Evolutionary conservation across 495 filamentous ascomycete species (phyloP).

Genomic region (Penicillium arizonense): DNA sequence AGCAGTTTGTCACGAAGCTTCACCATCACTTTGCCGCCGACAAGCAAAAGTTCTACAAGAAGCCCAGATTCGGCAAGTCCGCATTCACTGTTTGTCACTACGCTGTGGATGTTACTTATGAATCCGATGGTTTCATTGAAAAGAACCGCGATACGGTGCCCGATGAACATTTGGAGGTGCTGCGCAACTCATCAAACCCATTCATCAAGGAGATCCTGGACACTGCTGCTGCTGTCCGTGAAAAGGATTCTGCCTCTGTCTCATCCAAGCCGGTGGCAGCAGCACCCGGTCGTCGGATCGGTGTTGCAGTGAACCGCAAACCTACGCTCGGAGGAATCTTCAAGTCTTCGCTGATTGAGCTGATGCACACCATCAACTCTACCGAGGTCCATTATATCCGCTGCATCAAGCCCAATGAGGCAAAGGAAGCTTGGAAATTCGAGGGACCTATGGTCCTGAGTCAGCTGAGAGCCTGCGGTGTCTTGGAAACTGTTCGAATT

Average conservation of each 20-base stretch:
- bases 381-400: constrained; percentile 99
- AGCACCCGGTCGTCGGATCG: constrained; percentile 75
- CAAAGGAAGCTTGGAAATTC: constrained; percentile 95
- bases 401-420: constrained; percentile 99
- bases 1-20: constrained; percentile 95
- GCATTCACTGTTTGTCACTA: constrained; percentile 99
- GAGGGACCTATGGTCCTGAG: constrained; percentile 99
- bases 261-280: constrained; percentile 64
- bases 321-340: constrained; percentile 98
- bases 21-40: constrained; percentile 89
- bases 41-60: constrained; percentile 98
- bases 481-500: constrained; percentile 96
- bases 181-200: constrained; percentile 77
- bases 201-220: constrained; percentile 86
- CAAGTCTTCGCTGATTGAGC: constrained; percentile 95
- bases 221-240: constrained; percentile 79
- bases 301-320: constrained; percentile 90
- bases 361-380: constrained; percentile 96
- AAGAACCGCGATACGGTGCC: constrained; percentile 99
- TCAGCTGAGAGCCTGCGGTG: constrained; percentile 96
- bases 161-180: constrained; percentile 94
- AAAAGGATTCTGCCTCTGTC: constrained; percentile 80
- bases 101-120: constrained; percentile 97
- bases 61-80: constrained; percentile 95
- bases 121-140: constrained; percentile 99